phyloP scores from a whole-genome alignment of 2,329 filamentous ascomycete species.

The Colletotrichum sp. region DNA sequence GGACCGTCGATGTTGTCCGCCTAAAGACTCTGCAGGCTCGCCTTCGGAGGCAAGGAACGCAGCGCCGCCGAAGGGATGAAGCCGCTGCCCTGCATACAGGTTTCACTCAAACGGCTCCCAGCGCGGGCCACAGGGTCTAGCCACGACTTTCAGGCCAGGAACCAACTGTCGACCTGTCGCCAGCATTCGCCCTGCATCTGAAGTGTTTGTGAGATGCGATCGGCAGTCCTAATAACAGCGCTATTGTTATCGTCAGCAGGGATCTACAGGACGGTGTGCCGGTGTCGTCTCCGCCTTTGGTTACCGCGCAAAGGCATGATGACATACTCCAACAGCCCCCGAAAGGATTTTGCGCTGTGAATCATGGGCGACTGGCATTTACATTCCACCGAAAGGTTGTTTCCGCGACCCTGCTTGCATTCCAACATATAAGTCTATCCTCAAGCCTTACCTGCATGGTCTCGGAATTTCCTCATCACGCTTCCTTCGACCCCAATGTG shows the following conservation, averaged over 20 bases:
- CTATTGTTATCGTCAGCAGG: not conserved
- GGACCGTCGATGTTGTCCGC: not conserved
- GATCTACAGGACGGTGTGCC: constrained; percentile 10
- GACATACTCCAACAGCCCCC: not conserved
- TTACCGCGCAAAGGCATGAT: not conserved
- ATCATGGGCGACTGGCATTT: not conserved
- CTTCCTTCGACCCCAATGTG: not conserved
- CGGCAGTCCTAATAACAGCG: not conserved
- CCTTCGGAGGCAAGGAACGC: not conserved
- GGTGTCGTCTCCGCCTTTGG: not conserved
- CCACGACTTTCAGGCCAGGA: not conserved
- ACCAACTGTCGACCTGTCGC: not conserved
- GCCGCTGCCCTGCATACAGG: not conserved
- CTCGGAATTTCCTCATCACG: not conserved
- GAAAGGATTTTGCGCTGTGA: not conserved
- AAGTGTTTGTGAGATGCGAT: not conserved
- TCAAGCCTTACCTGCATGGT: not conserved
- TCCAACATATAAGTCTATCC: constrained; percentile 17
- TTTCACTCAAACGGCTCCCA: not conserved
- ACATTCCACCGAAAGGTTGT: not conserved
- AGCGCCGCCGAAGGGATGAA: not conserved
- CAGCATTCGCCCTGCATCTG: not conserved
- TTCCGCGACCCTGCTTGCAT: not conserved
- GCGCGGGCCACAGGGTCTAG: not conserved
- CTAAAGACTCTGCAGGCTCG: not conserved